Evolutionary conservation across 345 rosid species (phyloP).

Genomic region (Eucalyptus paniculata): DNA sequence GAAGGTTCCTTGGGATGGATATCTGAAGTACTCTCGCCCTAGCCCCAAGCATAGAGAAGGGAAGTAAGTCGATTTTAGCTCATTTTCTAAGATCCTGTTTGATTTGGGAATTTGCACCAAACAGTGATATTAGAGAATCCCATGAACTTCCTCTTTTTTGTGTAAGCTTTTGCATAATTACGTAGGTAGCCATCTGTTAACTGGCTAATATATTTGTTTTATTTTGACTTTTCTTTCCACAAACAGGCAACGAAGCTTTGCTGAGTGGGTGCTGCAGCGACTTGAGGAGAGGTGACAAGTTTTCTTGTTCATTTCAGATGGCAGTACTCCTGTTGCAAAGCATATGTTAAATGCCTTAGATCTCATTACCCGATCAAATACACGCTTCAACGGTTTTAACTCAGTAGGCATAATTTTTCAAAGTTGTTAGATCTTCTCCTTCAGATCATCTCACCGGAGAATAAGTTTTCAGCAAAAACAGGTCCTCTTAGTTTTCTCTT

Average conservation of each 20-base stretch:
- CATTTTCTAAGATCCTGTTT: not conserved
- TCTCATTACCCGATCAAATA: not conserved
- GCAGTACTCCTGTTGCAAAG: not conserved
- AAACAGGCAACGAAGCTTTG: slow-evolving; percentile 89
- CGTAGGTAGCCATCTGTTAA: not conserved
- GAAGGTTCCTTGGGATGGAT: slow-evolving; percentile 99
- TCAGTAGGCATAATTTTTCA: not conserved
- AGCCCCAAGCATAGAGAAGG: slow-evolving; percentile 90
- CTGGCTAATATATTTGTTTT: not conserved
- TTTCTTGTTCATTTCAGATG: not conserved
- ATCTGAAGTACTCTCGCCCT: slow-evolving; percentile 88
- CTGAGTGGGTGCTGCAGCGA: slow-evolving; percentile 66
- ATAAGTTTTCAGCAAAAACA: not conserved
- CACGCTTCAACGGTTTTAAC: not conserved
- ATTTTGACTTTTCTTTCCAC: not conserved
- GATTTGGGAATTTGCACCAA: not conserved
- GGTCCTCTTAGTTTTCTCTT: not conserved
- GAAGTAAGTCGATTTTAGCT: slow-evolving; percentile 48
- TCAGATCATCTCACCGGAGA: not conserved
- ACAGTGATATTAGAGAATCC: not conserved
- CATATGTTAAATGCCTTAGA: not conserved
- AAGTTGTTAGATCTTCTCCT: not conserved
- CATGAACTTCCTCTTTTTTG: not conserved
- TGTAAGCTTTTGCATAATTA: not conserved
- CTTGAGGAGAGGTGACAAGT: slow-evolving; percentile 56